Conservation (phyloP, 768 basidiomycete genomes). For the Boletus speciosus region DNA sequence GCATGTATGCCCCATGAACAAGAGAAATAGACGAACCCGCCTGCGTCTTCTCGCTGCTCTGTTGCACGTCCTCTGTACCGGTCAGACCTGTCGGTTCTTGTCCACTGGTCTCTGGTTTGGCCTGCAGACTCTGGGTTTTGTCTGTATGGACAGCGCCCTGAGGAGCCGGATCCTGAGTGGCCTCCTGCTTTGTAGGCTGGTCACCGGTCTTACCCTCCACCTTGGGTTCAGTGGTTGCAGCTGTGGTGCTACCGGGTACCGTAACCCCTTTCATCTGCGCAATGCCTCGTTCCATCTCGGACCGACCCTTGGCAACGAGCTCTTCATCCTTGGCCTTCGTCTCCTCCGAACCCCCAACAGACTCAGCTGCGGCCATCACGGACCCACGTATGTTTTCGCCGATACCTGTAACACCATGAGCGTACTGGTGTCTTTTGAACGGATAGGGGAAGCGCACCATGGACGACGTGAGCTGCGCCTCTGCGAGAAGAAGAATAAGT, state of each 20-base stretch:
- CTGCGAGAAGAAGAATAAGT: constrained; percentile 11
- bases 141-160: neutral
- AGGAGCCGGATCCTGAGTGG: neutral
- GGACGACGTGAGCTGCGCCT: constrained; percentile 35
- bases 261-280: constrained; percentile 25
- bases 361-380: constrained; percentile 39
- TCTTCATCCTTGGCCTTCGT: constrained; percentile 34
- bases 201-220: neutral
- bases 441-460: constrained; percentile 26
- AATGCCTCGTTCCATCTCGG: constrained; percentile 41
- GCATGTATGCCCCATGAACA: neutral
- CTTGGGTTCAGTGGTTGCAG: neutral
- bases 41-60: neutral
- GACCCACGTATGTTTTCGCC: constrained; percentile 47
- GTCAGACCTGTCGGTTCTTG: neutral
- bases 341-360: constrained; percentile 22
- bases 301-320: constrained; percentile 35
- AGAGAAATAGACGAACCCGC: neutral
- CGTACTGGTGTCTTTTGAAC: neutral
- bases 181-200: neutral
- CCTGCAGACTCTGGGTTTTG: neutral
- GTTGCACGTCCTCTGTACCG: neutral
- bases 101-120: neutral
- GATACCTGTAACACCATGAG: constrained; percentile 31
- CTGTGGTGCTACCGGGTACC: neutral